These are phyloP conservation scores for Plantago major DNA, from an alignment of 257 asterid genomes.

Conservation along the genomic window DNA sequence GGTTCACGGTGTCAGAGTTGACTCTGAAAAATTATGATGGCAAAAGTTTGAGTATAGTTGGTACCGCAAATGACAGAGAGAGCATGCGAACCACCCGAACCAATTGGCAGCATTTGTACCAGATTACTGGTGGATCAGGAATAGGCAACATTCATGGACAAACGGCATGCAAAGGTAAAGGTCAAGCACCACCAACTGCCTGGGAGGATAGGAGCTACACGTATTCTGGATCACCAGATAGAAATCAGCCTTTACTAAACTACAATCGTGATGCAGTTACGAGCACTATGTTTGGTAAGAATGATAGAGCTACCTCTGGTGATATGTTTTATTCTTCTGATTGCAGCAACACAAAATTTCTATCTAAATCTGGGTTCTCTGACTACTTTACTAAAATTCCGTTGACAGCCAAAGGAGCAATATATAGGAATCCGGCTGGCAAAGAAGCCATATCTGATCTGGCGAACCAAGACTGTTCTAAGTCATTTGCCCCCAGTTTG, in stretches of 20 bases:
- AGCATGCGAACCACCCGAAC: constrained; percentile 41
- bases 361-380: constrained; percentile 74
- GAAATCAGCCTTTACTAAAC: constrained; percentile 31
- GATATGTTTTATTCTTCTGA: constrained; percentile 46
- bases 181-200: constrained; percentile 39
- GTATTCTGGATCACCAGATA: constrained; percentile 49
- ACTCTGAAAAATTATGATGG: constrained; percentile 62
- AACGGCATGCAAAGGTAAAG: constrained; percentile 48
- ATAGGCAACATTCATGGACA: constrained; percentile 42
- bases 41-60: constrained; percentile 50
- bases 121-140: constrained; percentile 55
- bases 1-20: constrained; percentile 72
- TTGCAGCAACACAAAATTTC: constrained; percentile 71
- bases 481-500: constrained; percentile 27
- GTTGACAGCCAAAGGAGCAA: constrained; percentile 68
- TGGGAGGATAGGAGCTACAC: constrained; percentile 49
- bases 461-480: constrained; percentile 28
- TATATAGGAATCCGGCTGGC: constrained; percentile 42
- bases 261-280: constrained; percentile 25
- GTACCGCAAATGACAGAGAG: constrained; percentile 49
- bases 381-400: constrained; percentile 71
- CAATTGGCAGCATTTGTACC: constrained; percentile 65
- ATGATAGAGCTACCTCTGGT: constrained; percentile 34
- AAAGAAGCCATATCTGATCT: constrained; percentile 35
- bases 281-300: constrained; percentile 34